Base-by-base conservation (phyloP, 1,284 basidiomycete species). In the Taiwanofungus camphoratus region DNA sequence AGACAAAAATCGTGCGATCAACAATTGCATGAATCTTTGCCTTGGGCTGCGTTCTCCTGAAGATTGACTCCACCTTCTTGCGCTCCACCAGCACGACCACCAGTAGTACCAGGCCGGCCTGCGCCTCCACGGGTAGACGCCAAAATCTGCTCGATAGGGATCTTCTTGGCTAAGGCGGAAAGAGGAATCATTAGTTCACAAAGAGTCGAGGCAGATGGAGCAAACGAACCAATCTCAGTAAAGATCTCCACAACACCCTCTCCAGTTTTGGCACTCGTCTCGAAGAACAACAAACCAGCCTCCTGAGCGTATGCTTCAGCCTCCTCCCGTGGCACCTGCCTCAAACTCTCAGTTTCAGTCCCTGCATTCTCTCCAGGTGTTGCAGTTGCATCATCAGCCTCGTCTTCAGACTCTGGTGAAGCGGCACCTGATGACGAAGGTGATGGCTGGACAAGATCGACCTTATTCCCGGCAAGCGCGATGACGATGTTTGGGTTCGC, bases 401-500 rank as follows among this genome's bases (percentile, higher is more conserved):
- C 88, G 51, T 89, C 86, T 58, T 92, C 89, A 4, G 81, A 78
- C 47, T 86, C 82, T 13, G 66, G 59, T 8, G 76, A 63, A 2
- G 77, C 64, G 5, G 74, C 57, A 16, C 68, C 56, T 2, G 69
- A 70, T n/a, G 77, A 57, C 5, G 83, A 74, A 2, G 75, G 54
- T 11, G 82, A 74, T 8, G 83, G 68, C 56, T 87, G 82, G 26
- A 96, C 92, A 49, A 98, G 78, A 68, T 98, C 94, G 55, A 96
- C 77, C 68, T 97, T 96, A 77, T 96, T 96, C 31, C 93, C 93
- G 9, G 90, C 90, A 37, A 97, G 82, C 7, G 93, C 93, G 58
- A 99, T 99, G 60, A 99, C 93, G 62, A 99, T 98, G 67, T 97
- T 98, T 27, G 95, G 94, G 66, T 96, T 98, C 29, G 96, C 95